Conservation (phyloP, 768 basidiomycete species). For the Termitomyces sp. region DNA sequence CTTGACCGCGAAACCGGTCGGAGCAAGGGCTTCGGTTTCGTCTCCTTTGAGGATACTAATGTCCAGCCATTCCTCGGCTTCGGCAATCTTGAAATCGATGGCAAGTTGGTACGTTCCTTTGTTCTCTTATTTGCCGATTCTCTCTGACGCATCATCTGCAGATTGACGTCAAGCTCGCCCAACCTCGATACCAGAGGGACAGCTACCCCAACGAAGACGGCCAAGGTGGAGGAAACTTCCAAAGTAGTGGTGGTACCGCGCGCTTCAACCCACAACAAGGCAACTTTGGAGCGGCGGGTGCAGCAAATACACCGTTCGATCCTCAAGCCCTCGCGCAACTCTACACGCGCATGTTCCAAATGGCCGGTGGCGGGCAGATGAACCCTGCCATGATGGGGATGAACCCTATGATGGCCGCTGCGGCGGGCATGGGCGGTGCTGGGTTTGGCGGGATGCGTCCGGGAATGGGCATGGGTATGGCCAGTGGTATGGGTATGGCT, state of each 20-base stretch:
- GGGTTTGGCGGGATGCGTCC: slow-evolving; percentile 14
- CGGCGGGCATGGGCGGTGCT: slow-evolving; percentile 8
- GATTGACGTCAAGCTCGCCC: slow-evolving; percentile 98
- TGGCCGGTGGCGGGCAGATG: slow-evolving; percentile 55
- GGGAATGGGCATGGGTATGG: slow-evolving; percentile 33
- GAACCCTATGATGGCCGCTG: slow-evolving; percentile 25
- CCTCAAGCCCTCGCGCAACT: slow-evolving; percentile 89
- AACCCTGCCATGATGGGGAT: slow-evolving; percentile 56
- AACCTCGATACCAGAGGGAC: slow-evolving; percentile 81
- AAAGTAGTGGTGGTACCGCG: slow-evolving; percentile 8
- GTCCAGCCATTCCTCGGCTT: slow-evolving; percentile 86
- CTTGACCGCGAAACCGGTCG: slow-evolving; percentile 92
- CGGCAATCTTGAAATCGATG: slow-evolving; percentile 89
- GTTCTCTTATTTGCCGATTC: neutral
- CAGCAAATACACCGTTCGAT: slow-evolving; percentile 69
- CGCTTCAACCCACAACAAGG: slow-evolving; percentile 32
- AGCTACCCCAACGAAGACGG: slow-evolving; percentile 48
- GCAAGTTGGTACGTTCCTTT: slow-evolving; percentile 64
- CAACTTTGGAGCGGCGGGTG: slow-evolving; percentile 28
- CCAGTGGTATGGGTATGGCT: slow-evolving; percentile 34
- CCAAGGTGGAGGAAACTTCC: slow-evolving; percentile 21
- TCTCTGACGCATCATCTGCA: slow-evolving; percentile 21
- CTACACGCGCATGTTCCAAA: slow-evolving; percentile 94
- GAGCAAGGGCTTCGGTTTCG: slow-evolving; percentile 97
- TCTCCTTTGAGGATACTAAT: slow-evolving; percentile 90